phyloP scores from a whole-genome alignment of 2,329 filamentous ascomycete species.

The Fusarium newnesense region DNA sequence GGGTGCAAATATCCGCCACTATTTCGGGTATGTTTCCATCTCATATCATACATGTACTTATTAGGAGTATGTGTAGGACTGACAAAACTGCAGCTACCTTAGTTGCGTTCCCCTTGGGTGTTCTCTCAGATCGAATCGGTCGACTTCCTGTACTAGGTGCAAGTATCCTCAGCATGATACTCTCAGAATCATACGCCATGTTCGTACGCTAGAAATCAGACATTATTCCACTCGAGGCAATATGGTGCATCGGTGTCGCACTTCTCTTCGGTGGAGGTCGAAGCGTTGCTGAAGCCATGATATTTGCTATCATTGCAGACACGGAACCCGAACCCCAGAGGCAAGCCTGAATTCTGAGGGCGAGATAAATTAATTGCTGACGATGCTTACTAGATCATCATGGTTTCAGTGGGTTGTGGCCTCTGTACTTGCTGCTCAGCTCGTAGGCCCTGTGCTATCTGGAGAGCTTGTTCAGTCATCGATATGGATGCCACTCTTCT shows the following conservation, averaged over 20 bases:
- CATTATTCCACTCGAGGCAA: slow-evolving; percentile 34
- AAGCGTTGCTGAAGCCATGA: slow-evolving; percentile 43
- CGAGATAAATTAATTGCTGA: background rate
- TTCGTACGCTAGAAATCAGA: slow-evolving; percentile 34
- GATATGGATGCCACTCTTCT: slow-evolving; percentile 36
- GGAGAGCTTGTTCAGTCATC: slow-evolving; percentile 24
- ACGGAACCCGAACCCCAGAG: slow-evolving; percentile 21
- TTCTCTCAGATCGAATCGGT: slow-evolving; percentile 39
- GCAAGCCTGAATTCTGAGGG: slow-evolving; percentile 3
- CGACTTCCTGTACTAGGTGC: slow-evolving; percentile 40
- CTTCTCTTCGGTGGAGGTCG: slow-evolving; percentile 42
- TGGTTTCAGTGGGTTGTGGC: slow-evolving; percentile 42
- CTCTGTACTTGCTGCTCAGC: slow-evolving; percentile 35
- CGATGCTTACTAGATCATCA: slow-evolving; percentile 19
- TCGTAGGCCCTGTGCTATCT: slow-evolving; percentile 36
- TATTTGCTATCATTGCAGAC: slow-evolving; percentile 44
- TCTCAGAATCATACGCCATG: slow-evolving; percentile 38
- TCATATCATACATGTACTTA: background rate
- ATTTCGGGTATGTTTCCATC: slow-evolving; percentile 17
- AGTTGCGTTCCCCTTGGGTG: slow-evolving; percentile 36
- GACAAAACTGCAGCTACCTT: slow-evolving; percentile 28
- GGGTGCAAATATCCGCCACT: slow-evolving; percentile 36
- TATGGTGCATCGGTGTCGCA: slow-evolving; percentile 39
- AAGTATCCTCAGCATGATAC: slow-evolving; percentile 39
- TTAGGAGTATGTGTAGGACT: background rate